phyloP scores from a whole-genome alignment of 2,329 filamentous ascomycete species.

The Aureobasidium sp. region DNA sequence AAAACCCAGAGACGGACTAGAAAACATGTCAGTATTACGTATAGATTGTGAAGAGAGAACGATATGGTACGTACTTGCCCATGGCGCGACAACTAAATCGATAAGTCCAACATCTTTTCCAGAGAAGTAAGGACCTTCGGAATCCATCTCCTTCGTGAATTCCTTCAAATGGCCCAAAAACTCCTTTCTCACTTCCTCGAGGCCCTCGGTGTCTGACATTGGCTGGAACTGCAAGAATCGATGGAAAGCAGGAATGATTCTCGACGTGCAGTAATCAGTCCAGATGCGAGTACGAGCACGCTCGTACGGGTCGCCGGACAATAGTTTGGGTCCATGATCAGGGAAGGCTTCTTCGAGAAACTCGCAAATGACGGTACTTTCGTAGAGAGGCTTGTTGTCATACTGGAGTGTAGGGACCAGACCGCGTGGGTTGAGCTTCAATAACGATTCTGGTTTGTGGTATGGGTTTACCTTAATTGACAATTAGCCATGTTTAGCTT shows the following conservation, averaged over 20 bases:
- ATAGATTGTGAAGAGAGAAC: constrained; percentile 19
- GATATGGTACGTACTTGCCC: constrained; percentile 40
- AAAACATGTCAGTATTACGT: constrained; percentile 2
- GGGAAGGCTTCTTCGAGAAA: constrained; percentile 66
- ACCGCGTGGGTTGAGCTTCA: constrained; percentile 65
- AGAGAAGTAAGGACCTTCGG: constrained; percentile 57
- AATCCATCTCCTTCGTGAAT: constrained; percentile 54
- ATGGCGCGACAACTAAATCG: constrained; percentile 64
- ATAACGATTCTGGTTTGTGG: constrained; percentile 58
- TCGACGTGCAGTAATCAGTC: constrained; percentile 61
- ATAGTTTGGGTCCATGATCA: constrained; percentile 40
- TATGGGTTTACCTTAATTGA: constrained; percentile 63
- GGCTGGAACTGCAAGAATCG: constrained; percentile 45
- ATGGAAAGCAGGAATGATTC: constrained; percentile 63
- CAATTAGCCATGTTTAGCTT: not conserved
- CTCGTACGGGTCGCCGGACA: constrained; percentile 55
- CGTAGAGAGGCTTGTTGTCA: constrained; percentile 55
- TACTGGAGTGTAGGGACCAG: constrained; percentile 62
- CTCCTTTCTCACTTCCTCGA: constrained; percentile 47
- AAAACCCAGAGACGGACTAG: constrained; percentile 57
- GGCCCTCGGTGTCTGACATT: constrained; percentile 28
- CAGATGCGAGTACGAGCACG: constrained; percentile 60
- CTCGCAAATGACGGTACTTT: constrained; percentile 64
- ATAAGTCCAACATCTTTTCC: constrained; percentile 57
- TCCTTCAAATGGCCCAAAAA: constrained; percentile 52